These are phyloP conservation scores for Calocera cornea DNA, from an alignment of 768 basidiomycete species.

Conservation along the genomic window DNA sequence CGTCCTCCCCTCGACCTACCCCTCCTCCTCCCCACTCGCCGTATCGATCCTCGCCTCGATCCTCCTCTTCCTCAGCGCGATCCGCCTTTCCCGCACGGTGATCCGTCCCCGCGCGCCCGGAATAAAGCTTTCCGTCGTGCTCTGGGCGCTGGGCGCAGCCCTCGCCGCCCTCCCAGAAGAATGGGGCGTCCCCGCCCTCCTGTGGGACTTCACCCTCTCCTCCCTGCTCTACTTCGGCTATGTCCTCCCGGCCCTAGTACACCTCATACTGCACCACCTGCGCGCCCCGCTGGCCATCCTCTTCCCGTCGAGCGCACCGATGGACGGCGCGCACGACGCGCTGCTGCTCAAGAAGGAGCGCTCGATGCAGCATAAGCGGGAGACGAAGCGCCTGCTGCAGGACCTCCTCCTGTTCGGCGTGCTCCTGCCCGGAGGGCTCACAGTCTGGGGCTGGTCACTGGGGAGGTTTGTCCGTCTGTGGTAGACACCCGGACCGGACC, in stretches of 20 bases:
- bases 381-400: not conserved
- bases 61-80: not conserved
- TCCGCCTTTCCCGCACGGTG: not conserved
- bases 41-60: not conserved
- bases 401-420: not conserved
- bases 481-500: not conserved
- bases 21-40: not conserved
- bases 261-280: constrained; percentile 74
- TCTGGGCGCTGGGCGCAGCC: not conserved
- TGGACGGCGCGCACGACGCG: constrained; percentile 30
- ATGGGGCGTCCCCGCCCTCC: not conserved
- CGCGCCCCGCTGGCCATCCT: constrained; percentile 73
- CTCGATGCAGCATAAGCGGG: constrained; percentile 58
- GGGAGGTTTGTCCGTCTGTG: not conserved
- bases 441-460: not conserved
- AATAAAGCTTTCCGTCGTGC: not conserved
- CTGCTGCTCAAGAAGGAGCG: constrained; percentile 78
- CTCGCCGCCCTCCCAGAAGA: not conserved
- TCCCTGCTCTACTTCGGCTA: constrained; percentile 1
- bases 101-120: not conserved
- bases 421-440: not conserved
- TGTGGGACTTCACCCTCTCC: constrained; percentile 2
- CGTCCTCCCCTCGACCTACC: not conserved
- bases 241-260: constrained; percentile 42
- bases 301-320: constrained; percentile 39